phyloP scores from a whole-genome alignment of 495 filamentous ascomycete species.

The Cairneyella variabilis region DNA sequence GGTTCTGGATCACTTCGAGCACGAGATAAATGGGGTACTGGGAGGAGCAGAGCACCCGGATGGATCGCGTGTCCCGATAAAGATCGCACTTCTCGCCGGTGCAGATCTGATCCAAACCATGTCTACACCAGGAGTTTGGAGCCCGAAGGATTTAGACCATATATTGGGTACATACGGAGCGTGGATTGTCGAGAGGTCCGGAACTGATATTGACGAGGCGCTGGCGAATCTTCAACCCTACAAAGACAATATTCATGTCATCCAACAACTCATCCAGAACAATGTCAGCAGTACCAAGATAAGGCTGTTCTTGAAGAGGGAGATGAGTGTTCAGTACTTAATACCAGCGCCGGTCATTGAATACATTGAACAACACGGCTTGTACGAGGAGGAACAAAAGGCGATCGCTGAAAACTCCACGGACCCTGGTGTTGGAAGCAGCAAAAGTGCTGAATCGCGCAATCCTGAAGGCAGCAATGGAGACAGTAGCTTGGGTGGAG shows the following conservation, averaged over 20 bases:
- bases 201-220: conserved; percentile 86
- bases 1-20: conserved; percentile 83
- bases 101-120: conserved; percentile 88
- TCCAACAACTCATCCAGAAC: conserved; percentile 85
- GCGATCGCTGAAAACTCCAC: too few species aligned
- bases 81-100: conserved; percentile 73
- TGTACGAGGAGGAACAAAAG: conserved; percentile 79
- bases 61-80: conserved; percentile 48
- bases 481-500: too few species aligned
- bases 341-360: conserved; percentile 65
- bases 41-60: conserved; percentile 66
- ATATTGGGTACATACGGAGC: conserved; percentile 84
- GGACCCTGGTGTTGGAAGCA: too few species aligned
- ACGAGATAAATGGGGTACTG: conserved; percentile 79
- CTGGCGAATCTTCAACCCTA: conserved; percentile 66
- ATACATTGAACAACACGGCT: conserved; percentile 71
- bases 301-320: conserved; percentile 72
- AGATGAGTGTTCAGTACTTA: conserved; percentile 64
- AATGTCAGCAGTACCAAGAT: conserved; percentile 90
- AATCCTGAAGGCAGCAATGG: too few species aligned
- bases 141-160: conserved; percentile 73
- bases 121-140: conserved; percentile 70
- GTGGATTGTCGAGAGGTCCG: conserved; percentile 85
- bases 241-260: conserved; percentile 57
- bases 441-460: too few species aligned